Conservation (phyloP, 2,329 filamentous ascomycete species). For the Colletotrichum sp. region DNA sequence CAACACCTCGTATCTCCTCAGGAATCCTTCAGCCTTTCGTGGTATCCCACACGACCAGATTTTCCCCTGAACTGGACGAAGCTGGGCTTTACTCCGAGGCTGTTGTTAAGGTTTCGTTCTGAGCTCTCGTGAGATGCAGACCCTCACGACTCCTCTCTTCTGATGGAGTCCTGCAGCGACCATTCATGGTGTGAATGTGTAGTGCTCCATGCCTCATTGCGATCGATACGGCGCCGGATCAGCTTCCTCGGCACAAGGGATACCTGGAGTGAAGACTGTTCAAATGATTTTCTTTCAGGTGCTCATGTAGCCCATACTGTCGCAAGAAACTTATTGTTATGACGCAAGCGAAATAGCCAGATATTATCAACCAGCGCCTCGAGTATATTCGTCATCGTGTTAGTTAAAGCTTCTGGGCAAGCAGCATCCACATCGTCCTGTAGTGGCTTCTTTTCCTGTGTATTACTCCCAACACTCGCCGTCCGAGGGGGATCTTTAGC, state of each 20-base stretch:
- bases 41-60: not conserved
- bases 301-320: too few species aligned
- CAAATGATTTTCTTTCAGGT: too few species aligned
- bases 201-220: fast-evolving
- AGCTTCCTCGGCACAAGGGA: too few species aligned
- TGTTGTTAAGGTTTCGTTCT: not conserved
- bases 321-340: too few species aligned
- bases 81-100: not conserved
- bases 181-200: too few species aligned
- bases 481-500: too few species aligned
- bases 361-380: fast-evolving
- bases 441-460: not conserved
- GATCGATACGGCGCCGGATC: too few species aligned
- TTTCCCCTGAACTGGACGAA: not conserved
- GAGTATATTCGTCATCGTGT: not conserved
- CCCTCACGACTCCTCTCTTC: too few species aligned
- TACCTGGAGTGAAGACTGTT: too few species aligned
- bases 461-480: not conserved
- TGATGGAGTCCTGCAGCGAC: fast-evolving
- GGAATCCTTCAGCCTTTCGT: not conserved
- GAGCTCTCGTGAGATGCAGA: not conserved
- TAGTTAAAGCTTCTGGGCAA: not conserved
- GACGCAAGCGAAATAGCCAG: not conserved
- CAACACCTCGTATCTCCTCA: not conserved
- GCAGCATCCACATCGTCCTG: not conserved